These are phyloP conservation scores for Stenocarpella maydis DNA, from an alignment of 2,329 filamentous ascomycete genomes.

Conservation along the genomic window DNA sequence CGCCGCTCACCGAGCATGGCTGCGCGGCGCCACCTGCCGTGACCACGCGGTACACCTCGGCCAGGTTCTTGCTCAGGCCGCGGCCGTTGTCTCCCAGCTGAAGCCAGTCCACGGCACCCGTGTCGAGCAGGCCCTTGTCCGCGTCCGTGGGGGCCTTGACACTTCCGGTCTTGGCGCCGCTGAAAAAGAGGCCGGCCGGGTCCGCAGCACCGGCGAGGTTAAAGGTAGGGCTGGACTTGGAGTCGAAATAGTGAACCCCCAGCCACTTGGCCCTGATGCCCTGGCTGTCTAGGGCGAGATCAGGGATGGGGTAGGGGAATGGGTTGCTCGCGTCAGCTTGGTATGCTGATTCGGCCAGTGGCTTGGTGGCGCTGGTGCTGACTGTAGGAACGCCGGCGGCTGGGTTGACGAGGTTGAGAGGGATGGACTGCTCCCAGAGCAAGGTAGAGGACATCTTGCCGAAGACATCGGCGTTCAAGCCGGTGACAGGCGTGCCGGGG, in stretches of 20 bases:
- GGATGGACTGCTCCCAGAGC: slow-evolving; percentile 52
- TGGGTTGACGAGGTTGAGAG: slow-evolving; percentile 55
- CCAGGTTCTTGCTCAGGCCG: slow-evolving; percentile 45
- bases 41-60: slow-evolving; percentile 61
- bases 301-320: slow-evolving; percentile 51
- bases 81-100: slow-evolving; percentile 48
- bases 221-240: slow-evolving; percentile 64
- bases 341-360: slow-evolving; percentile 44
- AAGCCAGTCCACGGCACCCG: slow-evolving; percentile 65
- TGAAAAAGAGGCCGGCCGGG: slow-evolving; percentile 48
- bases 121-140: slow-evolving; percentile 54
- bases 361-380: slow-evolving; percentile 39
- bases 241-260: slow-evolving; percentile 74
- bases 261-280: slow-evolving; percentile 51
- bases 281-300: slow-evolving; percentile 48
- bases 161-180: slow-evolving; percentile 56
- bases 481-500: slow-evolving; percentile 50
- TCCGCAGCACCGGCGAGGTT: slow-evolving; percentile 52
- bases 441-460: slow-evolving; percentile 49
- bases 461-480: slow-evolving; percentile 51
- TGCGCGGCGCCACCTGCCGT: slow-evolving; percentile 60
- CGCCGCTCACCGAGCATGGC: slow-evolving; percentile 52
- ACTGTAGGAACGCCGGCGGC: slow-evolving; percentile 42
- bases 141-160: slow-evolving; percentile 61
- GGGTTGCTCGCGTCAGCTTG: slow-evolving; percentile 56